These are phyloP conservation scores for Solioccasus polychromus DNA, from an alignment of 768 basidiomycete genomes.

Conservation along the genomic window DNA sequence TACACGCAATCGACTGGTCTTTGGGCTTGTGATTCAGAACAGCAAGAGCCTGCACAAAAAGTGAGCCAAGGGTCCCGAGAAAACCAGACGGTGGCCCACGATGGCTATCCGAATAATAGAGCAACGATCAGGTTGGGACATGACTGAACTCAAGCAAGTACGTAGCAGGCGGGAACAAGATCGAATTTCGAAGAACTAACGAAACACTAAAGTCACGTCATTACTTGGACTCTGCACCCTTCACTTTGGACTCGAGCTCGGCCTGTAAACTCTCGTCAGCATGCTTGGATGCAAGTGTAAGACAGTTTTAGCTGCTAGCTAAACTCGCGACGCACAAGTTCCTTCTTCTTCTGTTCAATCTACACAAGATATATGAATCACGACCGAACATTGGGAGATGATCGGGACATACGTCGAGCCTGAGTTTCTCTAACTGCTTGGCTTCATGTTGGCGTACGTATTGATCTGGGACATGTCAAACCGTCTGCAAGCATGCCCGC, in stretches of 20 bases:
- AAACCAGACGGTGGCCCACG: slow-evolving; percentile 15
- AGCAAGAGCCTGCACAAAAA: slow-evolving; percentile 14
- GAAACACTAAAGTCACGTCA: slow-evolving; percentile 2
- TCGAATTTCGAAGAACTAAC: slow-evolving; percentile 8
- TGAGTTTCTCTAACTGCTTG: slow-evolving; percentile 58
- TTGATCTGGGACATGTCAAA: slow-evolving; percentile 47
- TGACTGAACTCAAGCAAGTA: not conserved
- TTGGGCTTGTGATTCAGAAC: slow-evolving; percentile 26
- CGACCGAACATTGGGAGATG: not conserved
- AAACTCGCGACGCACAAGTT: slow-evolving; percentile 28
- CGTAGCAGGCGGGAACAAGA: no score
- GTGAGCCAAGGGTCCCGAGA: not conserved
- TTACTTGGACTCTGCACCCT: slow-evolving; percentile 23
- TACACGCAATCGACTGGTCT: slow-evolving; percentile 25
- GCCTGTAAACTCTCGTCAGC: slow-evolving; percentile 22
- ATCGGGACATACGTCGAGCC: slow-evolving; percentile 42
- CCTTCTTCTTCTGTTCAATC: slow-evolving; percentile 31
- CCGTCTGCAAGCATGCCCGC: not conserved
- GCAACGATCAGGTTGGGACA: slow-evolving; percentile 13
- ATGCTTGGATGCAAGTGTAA: slow-evolving; percentile 11
- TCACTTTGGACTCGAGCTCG: slow-evolving; percentile 28
- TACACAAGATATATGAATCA: slow-evolving; percentile 5
- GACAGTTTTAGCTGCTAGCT: slow-evolving; percentile 11
- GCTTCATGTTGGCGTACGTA: slow-evolving; percentile 59
- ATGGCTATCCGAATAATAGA: slow-evolving; percentile 22